Percentiles rank a stretch among this genome's conserved stretches.
Evolutionary conservation across 176 grass and related monocot genomes (phyloP).

Genomic region (Melocanna baccifera): DNA sequence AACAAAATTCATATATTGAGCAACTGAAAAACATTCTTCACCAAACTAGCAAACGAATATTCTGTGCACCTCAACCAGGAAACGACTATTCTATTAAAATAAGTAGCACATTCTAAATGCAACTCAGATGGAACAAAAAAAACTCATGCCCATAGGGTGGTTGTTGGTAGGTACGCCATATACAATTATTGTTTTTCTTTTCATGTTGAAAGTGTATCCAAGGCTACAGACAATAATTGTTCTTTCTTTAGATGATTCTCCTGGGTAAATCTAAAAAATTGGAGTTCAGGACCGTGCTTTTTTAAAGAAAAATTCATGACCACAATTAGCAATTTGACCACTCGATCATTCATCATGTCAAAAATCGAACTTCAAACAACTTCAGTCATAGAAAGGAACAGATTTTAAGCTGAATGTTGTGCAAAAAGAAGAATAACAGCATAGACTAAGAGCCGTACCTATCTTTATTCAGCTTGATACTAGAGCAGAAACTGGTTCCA

Average conservation of each 20-base stretch:
- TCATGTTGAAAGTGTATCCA: not conserved
- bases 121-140: not conserved
- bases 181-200: not conserved
- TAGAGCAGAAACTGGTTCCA: not conserved
- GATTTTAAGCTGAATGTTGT: not conserved
- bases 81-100: not conserved
- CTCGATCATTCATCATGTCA: not conserved
- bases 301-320: not conserved
- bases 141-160: not conserved
- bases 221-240: not conserved
- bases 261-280: not conserved
- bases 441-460: not conserved
- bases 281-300: not conserved
- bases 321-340: not conserved
- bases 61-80: not conserved
- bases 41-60: slow-evolving; percentile 11
- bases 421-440: not conserved
- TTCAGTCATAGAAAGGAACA: not conserved
- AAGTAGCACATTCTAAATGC: not conserved
- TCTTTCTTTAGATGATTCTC: not conserved
- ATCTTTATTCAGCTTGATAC: not conserved
- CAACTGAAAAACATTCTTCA: slow-evolving; percentile 24
- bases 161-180: not conserved
- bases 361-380: not conserved
- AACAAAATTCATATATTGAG: not conserved